A percentile compares a stretch with the other conserved stretches of the same genome.
Conservation (phyloP, 176 grass and related monocot genomes). For the Juncus inflexus region DNA sequence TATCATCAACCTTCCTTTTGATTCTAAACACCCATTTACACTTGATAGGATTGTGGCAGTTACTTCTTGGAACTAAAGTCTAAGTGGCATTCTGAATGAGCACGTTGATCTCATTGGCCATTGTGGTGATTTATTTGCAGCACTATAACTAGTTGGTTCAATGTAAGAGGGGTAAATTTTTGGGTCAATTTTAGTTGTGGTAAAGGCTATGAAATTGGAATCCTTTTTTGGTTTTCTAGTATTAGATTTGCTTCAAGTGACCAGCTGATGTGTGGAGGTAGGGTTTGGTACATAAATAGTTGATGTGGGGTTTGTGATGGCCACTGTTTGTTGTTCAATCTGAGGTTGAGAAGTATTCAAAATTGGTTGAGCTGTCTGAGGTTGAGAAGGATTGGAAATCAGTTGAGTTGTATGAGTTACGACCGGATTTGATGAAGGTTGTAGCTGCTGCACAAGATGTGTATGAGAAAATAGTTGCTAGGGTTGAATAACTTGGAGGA, state of each 20-base stretch:
- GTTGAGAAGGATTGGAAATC: too few relatives aligned
- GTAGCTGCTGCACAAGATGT: too few relatives aligned
- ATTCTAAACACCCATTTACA: conserved; percentile 17
- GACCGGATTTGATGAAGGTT: too few relatives aligned
- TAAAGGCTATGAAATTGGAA: neutral
- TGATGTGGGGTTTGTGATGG: neutral
- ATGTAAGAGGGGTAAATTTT: neutral
- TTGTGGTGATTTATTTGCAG: neutral
- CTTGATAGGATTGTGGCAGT: neutral
- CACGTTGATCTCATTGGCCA: neutral
- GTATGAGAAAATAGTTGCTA: too few relatives aligned
- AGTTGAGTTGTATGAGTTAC: too few relatives aligned
- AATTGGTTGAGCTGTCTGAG: too few relatives aligned
- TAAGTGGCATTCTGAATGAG: neutral
- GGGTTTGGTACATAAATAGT: neutral
- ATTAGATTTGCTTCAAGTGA: neutral
- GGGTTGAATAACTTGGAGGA: too few relatives aligned
- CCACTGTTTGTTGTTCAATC: neutral
- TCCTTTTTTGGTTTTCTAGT: neutral
- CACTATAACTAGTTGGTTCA: neutral
- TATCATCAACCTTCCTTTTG: neutral
- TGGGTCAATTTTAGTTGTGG: neutral
- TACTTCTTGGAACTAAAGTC: neutral
- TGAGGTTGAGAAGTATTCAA: neutral
- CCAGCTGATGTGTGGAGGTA: neutral